Base-by-base conservation (phyloP, 2,329 filamentous ascomycete genomes). In the Monilinia polystroma region DNA sequence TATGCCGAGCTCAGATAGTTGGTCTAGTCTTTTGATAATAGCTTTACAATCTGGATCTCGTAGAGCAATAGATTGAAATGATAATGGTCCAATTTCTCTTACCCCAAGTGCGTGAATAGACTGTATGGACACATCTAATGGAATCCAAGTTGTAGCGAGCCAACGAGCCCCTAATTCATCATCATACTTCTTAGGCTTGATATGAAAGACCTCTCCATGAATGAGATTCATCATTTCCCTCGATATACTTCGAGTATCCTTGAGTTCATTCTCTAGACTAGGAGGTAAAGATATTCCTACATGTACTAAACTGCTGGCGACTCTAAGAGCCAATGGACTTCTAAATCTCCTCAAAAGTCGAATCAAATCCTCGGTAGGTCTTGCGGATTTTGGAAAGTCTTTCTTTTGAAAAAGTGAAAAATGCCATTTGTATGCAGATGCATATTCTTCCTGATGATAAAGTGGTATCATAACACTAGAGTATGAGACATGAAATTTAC, bases 141-240 rank as follows among this genome's bases (percentile, higher is more conserved):
- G 85, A 29, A 95, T 83, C 76, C 91, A 90, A 67, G 82, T 88
- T 1, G 88, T 90, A 12, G 93, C 93, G 75, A 97, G 93, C 80
- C 92, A 87, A 70, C 88, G 85, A n/a, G 93, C 90, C 23, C 90
- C 89, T 41, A 96, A 83, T 0, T 81, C 78, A 76, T 95, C 91
- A 73, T 85, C 89, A 69, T 87, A 84, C 11, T 78, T 77, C 68
- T 83, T 86, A 47, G 74, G 77, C 26, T 73, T 65, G 8, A 76
- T 71, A 56, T 73, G 66, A 52, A 76, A 68, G 29, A 71, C 71
- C 64, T 75, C 58, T 49, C 72, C 73, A 69, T 76, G 73, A 56
- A 73, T 68, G 29, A 72, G 63, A 69, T 78, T 77, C 70, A 77
- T 72, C 63, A 76, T 72, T 63, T 76, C 75, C 14, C 75, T 65